These are phyloP conservation scores for Trametes coccinea DNA, from an alignment of 768 basidiomycete genomes.

Conservation along the genomic window DNA sequence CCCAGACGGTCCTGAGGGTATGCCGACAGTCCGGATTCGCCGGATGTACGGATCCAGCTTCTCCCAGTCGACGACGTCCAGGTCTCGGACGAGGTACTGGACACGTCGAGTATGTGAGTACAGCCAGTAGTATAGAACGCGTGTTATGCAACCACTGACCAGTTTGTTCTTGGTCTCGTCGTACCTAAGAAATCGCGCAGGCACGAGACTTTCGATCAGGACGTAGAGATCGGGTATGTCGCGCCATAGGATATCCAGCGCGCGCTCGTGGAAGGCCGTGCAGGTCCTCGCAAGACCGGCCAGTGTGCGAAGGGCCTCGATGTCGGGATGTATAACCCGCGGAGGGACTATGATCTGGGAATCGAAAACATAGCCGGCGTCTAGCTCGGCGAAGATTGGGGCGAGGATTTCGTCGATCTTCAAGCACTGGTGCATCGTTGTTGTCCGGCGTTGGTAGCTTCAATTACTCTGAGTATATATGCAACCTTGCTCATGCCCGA, in stretches of 20 bases:
- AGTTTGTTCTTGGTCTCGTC: background rate
- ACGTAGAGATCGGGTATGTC: conserved; percentile 6
- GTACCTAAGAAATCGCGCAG: background rate
- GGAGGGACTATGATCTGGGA: background rate
- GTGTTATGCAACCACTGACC: background rate
- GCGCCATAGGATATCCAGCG: conserved; percentile 1
- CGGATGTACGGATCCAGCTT: background rate
- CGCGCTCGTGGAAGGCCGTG: background rate
- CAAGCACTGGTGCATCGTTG: background rate
- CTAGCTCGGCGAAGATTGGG: background rate
- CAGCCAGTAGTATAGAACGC: too few relatives aligned
- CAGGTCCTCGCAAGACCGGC: conserved; percentile 5
- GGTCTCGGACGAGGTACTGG: background rate
- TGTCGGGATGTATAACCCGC: background rate
- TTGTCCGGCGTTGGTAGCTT: too few relatives aligned
- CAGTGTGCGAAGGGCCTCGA: background rate
- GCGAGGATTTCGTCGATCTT: background rate
- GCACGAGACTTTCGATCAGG: background rate
- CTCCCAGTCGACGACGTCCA: background rate
- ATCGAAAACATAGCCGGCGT: background rate
- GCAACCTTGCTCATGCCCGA: too few relatives aligned
- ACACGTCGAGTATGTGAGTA: too few relatives aligned
- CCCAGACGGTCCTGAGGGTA: background rate
- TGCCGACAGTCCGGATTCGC: background rate
- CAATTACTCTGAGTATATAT: too few relatives aligned